These are phyloP conservation scores for Sesbania bispinosa DNA, from an alignment of 306 rosid species.

Conservation along the genomic window DNA sequence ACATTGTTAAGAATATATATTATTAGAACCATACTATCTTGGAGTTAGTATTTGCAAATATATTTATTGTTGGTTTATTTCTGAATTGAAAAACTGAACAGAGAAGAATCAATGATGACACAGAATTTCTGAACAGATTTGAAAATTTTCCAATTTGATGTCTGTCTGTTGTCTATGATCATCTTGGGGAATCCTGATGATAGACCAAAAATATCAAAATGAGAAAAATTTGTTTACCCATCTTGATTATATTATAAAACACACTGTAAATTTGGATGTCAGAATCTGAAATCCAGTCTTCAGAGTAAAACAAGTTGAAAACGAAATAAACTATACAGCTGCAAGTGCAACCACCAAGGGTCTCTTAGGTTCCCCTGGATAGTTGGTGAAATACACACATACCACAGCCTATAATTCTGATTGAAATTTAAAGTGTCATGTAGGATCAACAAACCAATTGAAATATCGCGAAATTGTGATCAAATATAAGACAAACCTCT, in stretches of 20 bases:
- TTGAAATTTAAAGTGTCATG: neutral
- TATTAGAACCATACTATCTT: neutral
- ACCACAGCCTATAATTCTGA: neutral
- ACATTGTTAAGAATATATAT: conserved; percentile 4
- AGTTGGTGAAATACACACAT: neutral
- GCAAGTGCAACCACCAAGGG: neutral
- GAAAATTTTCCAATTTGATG: neutral
- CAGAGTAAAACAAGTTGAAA: neutral
- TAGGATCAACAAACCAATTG: neutral
- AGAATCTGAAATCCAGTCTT: neutral
- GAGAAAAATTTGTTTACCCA: neutral
- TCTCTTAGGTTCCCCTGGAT: neutral
- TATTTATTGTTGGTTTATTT: neutral
- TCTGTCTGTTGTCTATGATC: neutral
- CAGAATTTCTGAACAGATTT: neutral
- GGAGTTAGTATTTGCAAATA: neutral
- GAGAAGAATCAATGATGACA: neutral
- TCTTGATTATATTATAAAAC: neutral
- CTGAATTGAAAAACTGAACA: neutral
- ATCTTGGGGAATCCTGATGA: neutral
- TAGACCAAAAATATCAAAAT: neutral
- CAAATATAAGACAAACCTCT: conserved; percentile 52
- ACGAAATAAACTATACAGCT: neutral
- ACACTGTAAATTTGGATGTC: neutral
- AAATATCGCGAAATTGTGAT: conserved; percentile 19